Evolutionary conservation across 345 rosid genomes (phyloP).

Genomic region (Lagerstroemia speciosa): DNA sequence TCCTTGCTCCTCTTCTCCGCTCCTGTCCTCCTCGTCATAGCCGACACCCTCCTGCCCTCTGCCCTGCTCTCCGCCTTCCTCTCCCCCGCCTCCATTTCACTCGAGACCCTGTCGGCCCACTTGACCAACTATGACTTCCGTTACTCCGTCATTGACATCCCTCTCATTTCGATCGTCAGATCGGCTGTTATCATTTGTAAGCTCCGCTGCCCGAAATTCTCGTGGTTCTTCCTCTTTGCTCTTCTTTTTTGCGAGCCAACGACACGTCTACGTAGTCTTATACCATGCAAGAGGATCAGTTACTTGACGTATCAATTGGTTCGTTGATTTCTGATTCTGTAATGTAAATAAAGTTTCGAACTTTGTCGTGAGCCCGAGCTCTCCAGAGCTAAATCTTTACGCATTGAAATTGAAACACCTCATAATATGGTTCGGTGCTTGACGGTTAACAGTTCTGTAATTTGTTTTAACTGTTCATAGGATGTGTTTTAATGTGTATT

Average conservation of each 20-base stretch:
- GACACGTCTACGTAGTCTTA: not conserved
- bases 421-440: too few relatives aligned
- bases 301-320: not conserved
- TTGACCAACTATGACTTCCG: slow-evolving; percentile 54
- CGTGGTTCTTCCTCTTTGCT: not conserved
- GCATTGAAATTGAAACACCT: too few relatives aligned
- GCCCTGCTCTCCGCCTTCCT: slow-evolving; percentile 65
- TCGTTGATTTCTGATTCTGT: not conserved
- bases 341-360: not conserved
- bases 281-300: not conserved
- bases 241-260: not conserved
- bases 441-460: not conserved
- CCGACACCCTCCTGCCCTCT: slow-evolving; percentile 74
- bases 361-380: too few relatives aligned
- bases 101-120: slow-evolving; percentile 17
- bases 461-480: not conserved
- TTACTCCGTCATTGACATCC: slow-evolving; percentile 72
- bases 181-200: slow-evolving; percentile 83
- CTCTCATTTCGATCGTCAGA: slow-evolving; percentile 64
- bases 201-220: slow-evolving; percentile 11
- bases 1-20: slow-evolving; percentile 80
- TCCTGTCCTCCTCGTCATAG: slow-evolving; percentile 63
- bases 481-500: not conserved
- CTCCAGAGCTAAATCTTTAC: too few relatives aligned
- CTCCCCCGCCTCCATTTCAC: slow-evolving; percentile 23